phyloP scores from a whole-genome alignment of 2,329 filamentous ascomycete species.

The Colletotrichum sp. region DNA sequence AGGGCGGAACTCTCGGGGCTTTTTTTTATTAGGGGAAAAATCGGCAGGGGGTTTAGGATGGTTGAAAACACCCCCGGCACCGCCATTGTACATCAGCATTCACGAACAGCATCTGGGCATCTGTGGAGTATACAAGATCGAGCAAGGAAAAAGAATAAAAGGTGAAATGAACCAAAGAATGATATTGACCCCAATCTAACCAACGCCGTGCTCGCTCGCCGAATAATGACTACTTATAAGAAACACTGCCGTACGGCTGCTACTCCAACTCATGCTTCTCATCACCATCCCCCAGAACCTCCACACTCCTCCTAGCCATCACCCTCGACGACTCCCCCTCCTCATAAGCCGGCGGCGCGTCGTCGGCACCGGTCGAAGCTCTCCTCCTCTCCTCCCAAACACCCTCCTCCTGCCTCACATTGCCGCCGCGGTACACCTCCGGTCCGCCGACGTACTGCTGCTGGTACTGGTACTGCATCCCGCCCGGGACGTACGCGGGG shows the following conservation, averaged over 20 bases:
- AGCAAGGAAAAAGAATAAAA: neutral
- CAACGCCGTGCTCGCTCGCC: conserved; percentile 3
- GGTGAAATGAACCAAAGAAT: conserved; percentile 2
- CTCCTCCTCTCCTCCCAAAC: neutral
- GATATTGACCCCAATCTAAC: neutral
- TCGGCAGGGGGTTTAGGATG: neutral
- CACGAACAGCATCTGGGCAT: conserved; percentile 17
- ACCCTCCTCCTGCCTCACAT: neutral
- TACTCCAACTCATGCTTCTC: neutral
- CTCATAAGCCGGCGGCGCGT: conserved; percentile 13
- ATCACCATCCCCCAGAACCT: neutral
- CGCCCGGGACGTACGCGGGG: neutral
- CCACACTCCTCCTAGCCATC: neutral
- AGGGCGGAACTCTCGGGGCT: neutral
- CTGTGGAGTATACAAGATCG: conserved; percentile 12
- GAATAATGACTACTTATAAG: neutral
- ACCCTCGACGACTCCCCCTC: neutral
- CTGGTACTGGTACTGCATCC: neutral
- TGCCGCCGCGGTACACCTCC: neutral
- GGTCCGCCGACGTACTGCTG: neutral
- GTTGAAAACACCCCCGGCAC: neutral
- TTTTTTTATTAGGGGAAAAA: neutral
- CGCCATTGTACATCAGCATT: conserved; percentile 18
- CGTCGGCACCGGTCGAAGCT: neutral
- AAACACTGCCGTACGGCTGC: neutral